Conservation (phyloP, 192 early-diverging fungal genomes). For the Entophlyctis luteolus region DNA sequence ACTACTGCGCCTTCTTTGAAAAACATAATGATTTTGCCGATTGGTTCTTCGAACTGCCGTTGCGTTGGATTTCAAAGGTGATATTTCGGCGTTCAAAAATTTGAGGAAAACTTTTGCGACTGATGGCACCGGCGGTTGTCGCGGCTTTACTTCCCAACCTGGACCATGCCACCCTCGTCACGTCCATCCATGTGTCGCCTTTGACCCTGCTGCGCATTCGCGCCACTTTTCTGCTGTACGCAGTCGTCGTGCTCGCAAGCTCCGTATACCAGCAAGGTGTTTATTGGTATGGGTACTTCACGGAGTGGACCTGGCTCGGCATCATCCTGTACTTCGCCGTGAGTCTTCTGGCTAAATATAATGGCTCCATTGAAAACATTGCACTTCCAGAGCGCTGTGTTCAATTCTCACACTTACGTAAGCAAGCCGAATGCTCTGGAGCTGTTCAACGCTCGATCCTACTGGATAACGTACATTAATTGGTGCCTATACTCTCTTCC, state of each 20-base stretch:
- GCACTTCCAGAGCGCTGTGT: background rate
- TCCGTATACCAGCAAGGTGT: background rate
- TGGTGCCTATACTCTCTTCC: background rate
- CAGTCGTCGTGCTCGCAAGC: background rate
- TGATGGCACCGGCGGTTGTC: too few species aligned
- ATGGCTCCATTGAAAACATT: background rate
- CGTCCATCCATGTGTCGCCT: slow-evolving; percentile 10
- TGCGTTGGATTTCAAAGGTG: too few species aligned
- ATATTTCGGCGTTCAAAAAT: too few species aligned
- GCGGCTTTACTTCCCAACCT: too few species aligned
- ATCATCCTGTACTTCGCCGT: slow-evolving; percentile 12
- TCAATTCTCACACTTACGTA: background rate
- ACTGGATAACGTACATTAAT: background rate
- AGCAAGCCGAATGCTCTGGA: background rate
- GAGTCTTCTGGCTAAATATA: background rate
- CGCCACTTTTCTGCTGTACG: background rate
- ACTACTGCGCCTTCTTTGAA: too few species aligned
- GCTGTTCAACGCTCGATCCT: background rate
- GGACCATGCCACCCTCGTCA: background rate
- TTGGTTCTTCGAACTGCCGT: too few species aligned
- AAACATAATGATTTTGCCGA: too few species aligned
- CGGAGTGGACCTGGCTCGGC: slow-evolving; percentile 21
- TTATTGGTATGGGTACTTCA: background rate
- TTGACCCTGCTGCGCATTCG: background rate
- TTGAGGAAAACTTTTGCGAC: too few species aligned